Evolutionary conservation across 106 monocot species (phyloP), one percentile per base, ranked within the genome.

Genomic region (Narthecium ossifragum): DNA sequence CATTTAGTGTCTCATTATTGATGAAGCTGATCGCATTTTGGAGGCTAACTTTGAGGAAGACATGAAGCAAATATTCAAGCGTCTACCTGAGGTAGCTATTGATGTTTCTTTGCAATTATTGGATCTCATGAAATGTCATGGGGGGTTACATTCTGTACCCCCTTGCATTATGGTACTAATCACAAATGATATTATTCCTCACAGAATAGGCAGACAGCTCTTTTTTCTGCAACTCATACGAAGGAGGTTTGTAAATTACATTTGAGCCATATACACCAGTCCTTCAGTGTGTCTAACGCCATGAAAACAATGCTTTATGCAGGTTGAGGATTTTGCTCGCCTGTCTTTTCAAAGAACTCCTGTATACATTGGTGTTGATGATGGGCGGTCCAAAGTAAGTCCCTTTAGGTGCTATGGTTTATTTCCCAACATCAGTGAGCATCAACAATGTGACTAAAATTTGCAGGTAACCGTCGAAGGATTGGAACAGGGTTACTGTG

Each of bases 1-100:
- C 32, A 28, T 80, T 31, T 51, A 93, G 93, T 80, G 85, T 55
- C 78, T 93, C 50, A 67, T 93, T 11, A 93, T 93, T 62, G 93
- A 93, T 77, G 93, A 93, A 82, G 93, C 93, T 66, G 93, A 88
- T 77, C 69, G 93, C 48, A 77, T 93, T 63, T 65, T 93, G 39
- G 93, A 88, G 40, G 68, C 56, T 1, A 93, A 93, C 57, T 93
- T 93, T 77, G 88, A 93, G 54, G 93, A 93, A 64, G 93, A 93
- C 55, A 89, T 93, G 88, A 81, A 74, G 34, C 81, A 88, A 63
- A 93, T 93, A 65, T 66, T 93, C 52, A 93, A 79, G 63, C 81
- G 74, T 69, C 71, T 93, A 43, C 88, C 93, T 38, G 47, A 76
- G 93, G 93, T 88, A 8, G 10, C 11, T 29, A 21, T 15, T 17